Conservation (phyloP, 306 rosid species). For the Corylus heterophylla region DNA sequence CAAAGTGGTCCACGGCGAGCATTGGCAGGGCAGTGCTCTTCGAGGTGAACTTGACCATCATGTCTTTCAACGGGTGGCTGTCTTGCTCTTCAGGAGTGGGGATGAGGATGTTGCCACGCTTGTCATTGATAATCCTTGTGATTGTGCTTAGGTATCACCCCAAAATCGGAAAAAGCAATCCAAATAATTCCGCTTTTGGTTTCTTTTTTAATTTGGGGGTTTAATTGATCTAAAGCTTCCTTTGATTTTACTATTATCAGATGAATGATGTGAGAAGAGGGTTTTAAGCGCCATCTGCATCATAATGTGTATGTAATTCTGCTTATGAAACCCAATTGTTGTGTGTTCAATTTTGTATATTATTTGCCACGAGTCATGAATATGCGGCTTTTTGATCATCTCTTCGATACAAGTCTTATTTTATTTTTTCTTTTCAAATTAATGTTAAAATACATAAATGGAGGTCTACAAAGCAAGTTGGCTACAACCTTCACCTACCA, state of each 20-base stretch:
- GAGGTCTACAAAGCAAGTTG: too few species aligned
- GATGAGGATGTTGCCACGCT: constrained; percentile 43
- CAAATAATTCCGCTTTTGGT: neutral
- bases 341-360: neutral
- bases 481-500: too few species aligned
- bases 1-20: constrained; percentile 28
- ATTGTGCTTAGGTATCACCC: constrained; percentile 53
- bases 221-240: neutral
- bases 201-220: too few species aligned
- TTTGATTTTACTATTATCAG: neutral
- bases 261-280: neutral
- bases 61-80: constrained; percentile 42
- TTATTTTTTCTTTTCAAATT: too few species aligned
- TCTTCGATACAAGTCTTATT: too few species aligned
- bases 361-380: too few species aligned
- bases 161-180: neutral
- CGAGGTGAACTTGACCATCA: constrained; percentile 35
- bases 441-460: too few species aligned
- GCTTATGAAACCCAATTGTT: neutral
- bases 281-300: neutral
- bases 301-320: neutral
- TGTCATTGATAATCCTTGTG: constrained; percentile 69
- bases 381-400: too few species aligned
- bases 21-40: constrained; percentile 61
- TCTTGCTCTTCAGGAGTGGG: constrained; percentile 54